Evolutionary conservation across 2,329 filamentous ascomycete species (phyloP), one percentile per base, ranked within the genome.

Genomic region (Paradendryphiella salina): DNA sequence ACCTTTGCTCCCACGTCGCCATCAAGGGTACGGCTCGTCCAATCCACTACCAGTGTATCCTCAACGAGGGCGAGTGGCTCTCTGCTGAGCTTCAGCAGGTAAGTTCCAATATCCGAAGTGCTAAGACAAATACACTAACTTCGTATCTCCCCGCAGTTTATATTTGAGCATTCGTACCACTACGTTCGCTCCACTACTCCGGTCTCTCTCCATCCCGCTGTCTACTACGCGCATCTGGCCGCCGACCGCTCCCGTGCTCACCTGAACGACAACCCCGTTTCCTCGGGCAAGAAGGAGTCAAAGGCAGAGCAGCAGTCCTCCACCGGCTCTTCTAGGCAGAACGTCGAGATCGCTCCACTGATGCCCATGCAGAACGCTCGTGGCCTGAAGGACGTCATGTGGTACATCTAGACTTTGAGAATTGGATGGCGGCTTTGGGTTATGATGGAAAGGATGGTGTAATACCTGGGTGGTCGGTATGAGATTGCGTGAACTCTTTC

Each of bases 181-280:
- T 99, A 96, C 67, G 86, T 88, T 47, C 85, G 94, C 13, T 94
- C 92, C 0, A 97, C 92, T 0, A 97, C 93, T 0, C 90, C 94
- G 0, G 92, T 99, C 0, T 96, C 92, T 0, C 75, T 94, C 0
- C 89, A 82, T 59, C 94, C 94, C 0, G 91, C 94, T 0, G 87
- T 97, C 0, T 99, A 99, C 80, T 99, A 99, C 63, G 91, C 95
- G 0, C 94, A 99, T 73, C 75, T 99, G 57, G 91, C 92, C 28
- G 87, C 90, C 7, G 84, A 85, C 50, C 89, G 94, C 41, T 90
- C 89, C 15, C 85, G 85, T 46, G 79, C 85, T 3, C 94, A 99
- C 59, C 86, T 93, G 64, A 77, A 81, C 55, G 70, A 71, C 21
- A 61, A 57, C 47, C 64, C 66, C 4, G 66, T 73, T 18, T 73